Conservation (phyloP, 495 filamentous ascomycete genomes). For the Tuber umbilicatum region DNA sequence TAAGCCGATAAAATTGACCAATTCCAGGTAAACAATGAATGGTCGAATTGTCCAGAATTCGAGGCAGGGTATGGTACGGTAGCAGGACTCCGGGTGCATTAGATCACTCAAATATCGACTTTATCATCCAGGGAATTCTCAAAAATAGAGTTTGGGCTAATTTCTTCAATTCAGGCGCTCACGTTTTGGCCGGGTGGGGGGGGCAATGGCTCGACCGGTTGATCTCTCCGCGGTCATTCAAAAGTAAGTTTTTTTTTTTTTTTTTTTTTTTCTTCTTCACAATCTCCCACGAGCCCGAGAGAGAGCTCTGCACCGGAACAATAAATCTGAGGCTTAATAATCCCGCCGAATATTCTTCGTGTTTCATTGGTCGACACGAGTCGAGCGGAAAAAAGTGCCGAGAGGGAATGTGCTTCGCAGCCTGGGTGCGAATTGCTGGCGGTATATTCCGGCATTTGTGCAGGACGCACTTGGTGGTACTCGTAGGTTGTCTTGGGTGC, state of each 20-base stretch:
- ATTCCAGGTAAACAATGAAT: background rate
- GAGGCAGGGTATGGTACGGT: background rate
- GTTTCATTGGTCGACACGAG: background rate
- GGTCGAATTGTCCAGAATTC: background rate
- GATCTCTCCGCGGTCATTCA: background rate
- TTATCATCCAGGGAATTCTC: background rate
- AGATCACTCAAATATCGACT: background rate
- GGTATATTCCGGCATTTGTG: background rate
- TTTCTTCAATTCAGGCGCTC: background rate
- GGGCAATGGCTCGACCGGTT: background rate
- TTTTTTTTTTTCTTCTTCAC: no score
- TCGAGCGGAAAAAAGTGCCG: background rate
- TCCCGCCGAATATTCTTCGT: background rate
- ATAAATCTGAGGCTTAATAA: background rate
- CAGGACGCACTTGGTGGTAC: background rate
- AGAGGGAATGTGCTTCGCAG: background rate
- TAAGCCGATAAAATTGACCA: background rate
- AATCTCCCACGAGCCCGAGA: background rate
- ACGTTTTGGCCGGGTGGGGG: background rate
- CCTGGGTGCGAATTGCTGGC: background rate
- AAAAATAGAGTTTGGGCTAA: background rate
- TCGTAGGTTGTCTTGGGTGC: background rate
- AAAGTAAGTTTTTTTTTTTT: background rate
- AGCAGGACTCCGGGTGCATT: background rate
- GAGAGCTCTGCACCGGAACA: background rate